These are phyloP conservation scores for Colletotrichum sp. DNA, from an alignment of 2,329 filamentous ascomycete genomes.

Conservation along the genomic window DNA sequence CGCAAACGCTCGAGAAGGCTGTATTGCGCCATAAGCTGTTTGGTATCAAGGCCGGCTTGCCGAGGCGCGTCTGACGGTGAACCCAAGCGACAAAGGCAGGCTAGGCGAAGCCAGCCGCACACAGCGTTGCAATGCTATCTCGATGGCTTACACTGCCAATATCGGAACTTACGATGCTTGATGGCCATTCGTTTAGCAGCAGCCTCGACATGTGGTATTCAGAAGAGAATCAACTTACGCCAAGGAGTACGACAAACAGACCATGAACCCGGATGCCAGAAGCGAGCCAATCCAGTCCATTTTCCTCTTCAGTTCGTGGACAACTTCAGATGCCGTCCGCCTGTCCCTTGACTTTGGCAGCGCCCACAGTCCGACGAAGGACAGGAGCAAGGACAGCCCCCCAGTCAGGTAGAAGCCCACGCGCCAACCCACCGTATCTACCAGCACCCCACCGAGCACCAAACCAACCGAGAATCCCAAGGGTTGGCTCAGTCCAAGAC, in stretches of 20 bases:
- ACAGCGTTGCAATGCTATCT: conserved; percentile 50
- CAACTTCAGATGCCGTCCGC: neutral
- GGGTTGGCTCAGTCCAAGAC: conserved; percentile 49
- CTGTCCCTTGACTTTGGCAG: conserved; percentile 23
- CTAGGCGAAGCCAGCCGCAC: conserved; percentile 44
- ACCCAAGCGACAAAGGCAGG: conserved; percentile 61
- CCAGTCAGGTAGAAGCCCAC: conserved; percentile 48
- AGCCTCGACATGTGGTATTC: neutral
- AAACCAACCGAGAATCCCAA: conserved; percentile 57
- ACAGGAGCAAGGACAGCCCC: conserved; percentile 5
- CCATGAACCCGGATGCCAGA: conserved; percentile 50
- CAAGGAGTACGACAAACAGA: conserved; percentile 58
- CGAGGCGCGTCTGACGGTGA: conserved; percentile 46
- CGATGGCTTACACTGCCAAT: conserved; percentile 45
- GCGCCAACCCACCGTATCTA: conserved; percentile 53
- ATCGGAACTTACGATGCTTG: conserved; percentile 33
- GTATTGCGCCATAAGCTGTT: conserved; percentile 66
- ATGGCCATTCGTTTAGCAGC: neutral
- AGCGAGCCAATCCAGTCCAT: conserved; percentile 61
- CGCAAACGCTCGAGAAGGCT: conserved; percentile 60
- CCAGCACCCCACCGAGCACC: conserved; percentile 52
- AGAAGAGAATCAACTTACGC: conserved; percentile 41
- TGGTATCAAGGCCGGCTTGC: conserved; percentile 62
- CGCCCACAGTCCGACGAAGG: neutral
- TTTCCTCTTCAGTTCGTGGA: conserved; percentile 28